A percentile compares a stretch with the other conserved stretches of the same genome.
Conservation (phyloP, 345 rosid genomes). For the Pugionium dolabratum region DNA sequence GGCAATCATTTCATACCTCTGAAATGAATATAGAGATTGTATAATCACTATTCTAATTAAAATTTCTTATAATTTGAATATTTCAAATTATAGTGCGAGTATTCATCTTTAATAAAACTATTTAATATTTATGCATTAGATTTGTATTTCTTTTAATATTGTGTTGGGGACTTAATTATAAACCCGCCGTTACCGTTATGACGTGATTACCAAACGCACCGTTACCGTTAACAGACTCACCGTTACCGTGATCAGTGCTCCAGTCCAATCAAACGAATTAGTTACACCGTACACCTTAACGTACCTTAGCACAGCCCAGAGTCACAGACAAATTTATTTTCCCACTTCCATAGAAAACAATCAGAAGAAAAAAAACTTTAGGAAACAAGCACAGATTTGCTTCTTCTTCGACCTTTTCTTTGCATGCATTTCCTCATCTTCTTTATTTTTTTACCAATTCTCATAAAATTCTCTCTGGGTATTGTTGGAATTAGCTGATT, state of each 20-base stretch:
- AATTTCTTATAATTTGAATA: no score
- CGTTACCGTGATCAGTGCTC: constrained; percentile 35
- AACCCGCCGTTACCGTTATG: no score
- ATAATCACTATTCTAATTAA: no score
- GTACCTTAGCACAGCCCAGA: constrained; percentile 46
- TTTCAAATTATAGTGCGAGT: no score
- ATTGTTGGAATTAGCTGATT: constrained; percentile 1
- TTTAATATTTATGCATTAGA: no score
- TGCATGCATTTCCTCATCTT: constrained; percentile 30
- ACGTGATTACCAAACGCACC: no score
- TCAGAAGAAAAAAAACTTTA: not conserved
- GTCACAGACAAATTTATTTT: constrained; percentile 36
- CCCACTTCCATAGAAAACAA: constrained; percentile 20
- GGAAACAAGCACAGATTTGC: constrained; percentile 34
- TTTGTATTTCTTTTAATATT: no score
- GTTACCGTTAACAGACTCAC: no score
- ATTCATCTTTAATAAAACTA: no score
- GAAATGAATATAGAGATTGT: no score
- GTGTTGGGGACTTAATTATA: no score
- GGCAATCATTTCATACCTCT: no score
- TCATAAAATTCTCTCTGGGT: constrained; percentile 12
- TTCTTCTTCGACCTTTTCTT: constrained; percentile 19
- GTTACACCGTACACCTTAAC: constrained; percentile 50
- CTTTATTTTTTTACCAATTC: not conserved
- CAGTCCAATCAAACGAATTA: constrained; percentile 73